Evolutionary conservation across 73 alveolate species (phyloP).

Genomic region (Tetrahymena malaccensis): DNA sequence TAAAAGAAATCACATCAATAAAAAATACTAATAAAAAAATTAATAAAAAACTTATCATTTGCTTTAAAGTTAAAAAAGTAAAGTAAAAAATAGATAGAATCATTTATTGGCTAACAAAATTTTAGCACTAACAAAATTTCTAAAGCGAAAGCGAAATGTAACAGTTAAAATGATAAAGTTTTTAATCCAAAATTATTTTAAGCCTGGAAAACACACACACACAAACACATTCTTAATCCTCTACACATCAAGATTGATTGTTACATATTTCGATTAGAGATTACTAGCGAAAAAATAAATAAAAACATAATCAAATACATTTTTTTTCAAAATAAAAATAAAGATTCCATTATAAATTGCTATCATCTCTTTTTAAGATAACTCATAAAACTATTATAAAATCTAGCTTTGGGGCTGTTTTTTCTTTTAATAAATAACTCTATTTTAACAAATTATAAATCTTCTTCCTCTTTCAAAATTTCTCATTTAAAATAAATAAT

Average conservation of each 20-base stretch:
- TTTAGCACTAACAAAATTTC: not conserved
- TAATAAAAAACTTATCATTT: not conserved
- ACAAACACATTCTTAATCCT: not conserved
- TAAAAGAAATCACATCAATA: no score
- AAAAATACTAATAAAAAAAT: no score
- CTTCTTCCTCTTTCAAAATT: not conserved
- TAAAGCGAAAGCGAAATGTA: not conserved
- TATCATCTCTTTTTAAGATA: not conserved
- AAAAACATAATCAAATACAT: not conserved
- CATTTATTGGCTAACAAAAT: not conserved
- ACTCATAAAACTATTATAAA: not conserved
- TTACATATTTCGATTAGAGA: not conserved
- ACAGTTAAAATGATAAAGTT: not conserved
- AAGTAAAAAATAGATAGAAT: not conserved
- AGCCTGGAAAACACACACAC: not conserved
- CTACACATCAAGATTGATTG: not conserved
- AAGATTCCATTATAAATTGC: not conserved
- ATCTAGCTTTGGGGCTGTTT: not conserved
- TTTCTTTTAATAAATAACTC: not conserved
- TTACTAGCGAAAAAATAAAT: not conserved
- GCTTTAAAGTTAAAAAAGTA: no score
- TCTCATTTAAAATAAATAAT: not conserved
- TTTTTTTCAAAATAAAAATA: not conserved
- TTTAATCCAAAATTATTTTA: not conserved
- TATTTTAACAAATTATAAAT: no score